Percentiles rank a stretch among this genome's conserved stretches.
These are phyloP conservation scores for Chlorella vulgaris DNA, from an alignment of 139 green algal genomes.

Conservation along the genomic window DNA sequence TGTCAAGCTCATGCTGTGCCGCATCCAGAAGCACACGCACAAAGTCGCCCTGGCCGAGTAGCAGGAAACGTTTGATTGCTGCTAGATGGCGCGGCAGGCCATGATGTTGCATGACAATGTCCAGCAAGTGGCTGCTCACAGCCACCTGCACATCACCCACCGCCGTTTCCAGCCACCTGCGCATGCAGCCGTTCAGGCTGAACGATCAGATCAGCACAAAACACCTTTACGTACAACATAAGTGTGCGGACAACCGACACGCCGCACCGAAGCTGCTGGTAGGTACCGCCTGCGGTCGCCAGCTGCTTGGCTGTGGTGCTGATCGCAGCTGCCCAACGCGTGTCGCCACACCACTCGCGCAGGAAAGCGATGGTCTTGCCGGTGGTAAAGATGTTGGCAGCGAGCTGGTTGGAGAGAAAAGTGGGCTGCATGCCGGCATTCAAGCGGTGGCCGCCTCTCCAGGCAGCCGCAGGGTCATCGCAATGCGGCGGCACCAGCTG, in stretches of 20 bases:
- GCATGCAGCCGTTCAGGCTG: not conserved
- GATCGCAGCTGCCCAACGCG: conserved; percentile 63
- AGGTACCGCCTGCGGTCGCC: not conserved
- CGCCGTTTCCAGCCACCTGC: conserved; percentile 62
- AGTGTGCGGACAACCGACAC: not conserved
- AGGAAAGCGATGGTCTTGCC: conserved; percentile 96
- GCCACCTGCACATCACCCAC: conserved; percentile 57
- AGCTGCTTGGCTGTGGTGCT: conserved; percentile 3
- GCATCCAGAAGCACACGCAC: conserved; percentile 76
- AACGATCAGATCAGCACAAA: not conserved
- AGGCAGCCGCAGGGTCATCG: conserved; percentile 55
- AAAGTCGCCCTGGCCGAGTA: conserved; percentile 95
- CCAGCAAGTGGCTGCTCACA: conserved; percentile 78
- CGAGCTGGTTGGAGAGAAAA: conserved; percentile 66
- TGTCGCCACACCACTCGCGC: conserved; percentile 77
- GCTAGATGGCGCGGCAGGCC: conserved; percentile 77
- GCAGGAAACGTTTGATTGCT: conserved; percentile 88
- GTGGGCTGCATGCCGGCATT: conserved; percentile 59
- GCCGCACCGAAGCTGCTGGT: conserved; percentile 24
- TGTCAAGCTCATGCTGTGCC: conserved; percentile 53
- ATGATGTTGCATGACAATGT: conserved; percentile 73
- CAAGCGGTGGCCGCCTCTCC: conserved; percentile 67
- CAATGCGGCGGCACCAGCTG: conserved; percentile 24
- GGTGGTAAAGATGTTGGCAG: conserved; percentile 75
- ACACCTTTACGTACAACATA: not conserved